Conservation (phyloP, 2,329 filamentous ascomycete species). For the Pestalotiopsis sp. region DNA sequence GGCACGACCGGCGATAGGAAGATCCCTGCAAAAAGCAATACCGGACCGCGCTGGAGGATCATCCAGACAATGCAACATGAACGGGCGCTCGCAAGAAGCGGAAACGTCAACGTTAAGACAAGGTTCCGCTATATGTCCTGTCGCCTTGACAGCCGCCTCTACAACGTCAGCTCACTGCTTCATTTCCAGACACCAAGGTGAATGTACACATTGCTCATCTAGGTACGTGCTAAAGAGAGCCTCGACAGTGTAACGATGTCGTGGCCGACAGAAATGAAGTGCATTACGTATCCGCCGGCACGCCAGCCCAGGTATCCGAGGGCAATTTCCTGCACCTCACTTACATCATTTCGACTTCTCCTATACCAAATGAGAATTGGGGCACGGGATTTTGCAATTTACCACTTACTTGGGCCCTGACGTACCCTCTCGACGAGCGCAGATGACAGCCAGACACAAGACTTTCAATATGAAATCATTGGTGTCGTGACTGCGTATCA, state of each 20-base stretch:
- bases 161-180: conserved; percentile 4
- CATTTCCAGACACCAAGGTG: background rate
- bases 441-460: background rate
- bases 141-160: conserved; percentile 7
- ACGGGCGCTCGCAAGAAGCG: conserved; percentile 5
- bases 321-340: background rate
- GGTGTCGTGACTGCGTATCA: background rate
- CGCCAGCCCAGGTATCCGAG: background rate
- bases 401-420: background rate
- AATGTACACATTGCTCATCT: background rate
- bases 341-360: background rate
- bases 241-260: background rate
- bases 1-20: background rate
- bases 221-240: background rate
- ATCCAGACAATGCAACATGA: conserved; percentile 6
- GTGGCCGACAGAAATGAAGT: background rate
- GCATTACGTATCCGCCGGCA: background rate
- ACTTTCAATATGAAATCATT: background rate
- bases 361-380: background rate
- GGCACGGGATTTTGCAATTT: background rate
- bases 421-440: background rate
- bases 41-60: conserved; percentile 4
- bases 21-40: background rate
- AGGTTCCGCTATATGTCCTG: conserved; percentile 6
- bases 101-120: conserved; percentile 7